phyloP scores from a whole-genome alignment of 106 monocot genomes.

The Vanilla planifolia region DNA sequence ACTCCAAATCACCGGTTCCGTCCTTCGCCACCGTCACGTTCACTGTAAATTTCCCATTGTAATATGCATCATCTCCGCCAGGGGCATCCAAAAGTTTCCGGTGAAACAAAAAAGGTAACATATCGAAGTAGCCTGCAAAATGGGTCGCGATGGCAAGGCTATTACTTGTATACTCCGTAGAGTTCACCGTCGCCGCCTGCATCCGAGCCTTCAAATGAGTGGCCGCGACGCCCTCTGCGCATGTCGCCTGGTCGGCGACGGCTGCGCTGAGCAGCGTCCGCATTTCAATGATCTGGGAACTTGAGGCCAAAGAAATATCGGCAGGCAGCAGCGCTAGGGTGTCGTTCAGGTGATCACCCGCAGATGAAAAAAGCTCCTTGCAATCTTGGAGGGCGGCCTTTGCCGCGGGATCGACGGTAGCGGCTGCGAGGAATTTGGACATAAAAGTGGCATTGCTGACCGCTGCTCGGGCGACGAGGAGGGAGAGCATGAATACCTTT shows the following conservation, averaged over 20 bases:
- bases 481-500: slow-evolving; percentile 42
- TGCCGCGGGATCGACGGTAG: slow-evolving; percentile 8
- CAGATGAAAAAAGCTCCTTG: slow-evolving; percentile 10
- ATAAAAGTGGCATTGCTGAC: not conserved
- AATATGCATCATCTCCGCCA: slow-evolving; percentile 6
- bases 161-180: slow-evolving; percentile 26
- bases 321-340: slow-evolving; percentile 6
- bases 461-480: slow-evolving; percentile 11
- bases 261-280: slow-evolving; percentile 28
- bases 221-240: slow-evolving; percentile 17
- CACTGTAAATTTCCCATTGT: not conserved
- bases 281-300: slow-evolving; percentile 10
- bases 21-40: slow-evolving; percentile 35
- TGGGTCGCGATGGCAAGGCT: slow-evolving; percentile 27
- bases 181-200: slow-evolving; percentile 16
- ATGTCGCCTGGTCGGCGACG: slow-evolving; percentile 23
- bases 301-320: not conserved
- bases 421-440: not conserved
- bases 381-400: slow-evolving; percentile 28
- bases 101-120: not conserved
- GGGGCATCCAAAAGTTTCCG: slow-evolving; percentile 7
- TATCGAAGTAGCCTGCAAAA: not conserved
- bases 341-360: slow-evolving; percentile 21
- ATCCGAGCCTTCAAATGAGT: not conserved
- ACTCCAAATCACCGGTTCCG: slow-evolving; percentile 17